Evolutionary conservation across 495 filamentous ascomycete genomes (phyloP), one percentile per base, ranked within the genome.

Genomic region (Lasiosphaeria ovina): DNA sequence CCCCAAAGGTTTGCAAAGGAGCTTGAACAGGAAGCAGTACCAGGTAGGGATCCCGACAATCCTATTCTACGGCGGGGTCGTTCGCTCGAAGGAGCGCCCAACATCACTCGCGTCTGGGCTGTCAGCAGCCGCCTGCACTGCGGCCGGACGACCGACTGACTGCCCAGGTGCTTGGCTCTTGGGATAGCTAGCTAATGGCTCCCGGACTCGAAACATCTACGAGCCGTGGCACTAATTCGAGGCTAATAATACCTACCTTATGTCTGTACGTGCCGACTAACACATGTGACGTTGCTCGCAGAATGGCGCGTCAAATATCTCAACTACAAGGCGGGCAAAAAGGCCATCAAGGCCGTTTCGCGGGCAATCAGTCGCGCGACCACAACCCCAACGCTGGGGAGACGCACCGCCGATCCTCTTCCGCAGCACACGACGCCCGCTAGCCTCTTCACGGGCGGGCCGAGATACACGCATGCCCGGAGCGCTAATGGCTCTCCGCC

Each of bases 261-360:
- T 24, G 24, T 24, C 24, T 24, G 24, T 24, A 24, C 24, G 24
- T 24, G 24, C 24, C 24, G 24, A 24, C 53, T 55, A 54, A 54
- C 38, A 42, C 38, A 47, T 47, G 44, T 24, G 7, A 4, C 9
- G 53, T 32, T 35, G 11, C 11, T 38, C 36, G 6, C 61, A 78
- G 92, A 97, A 82, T 97, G 92, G 92, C 84, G 88, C 64, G 85
- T 83, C 63, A 95, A 96, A 73, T 97, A 96, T 74, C 81, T 97
- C 59, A 85, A 96, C 76, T 97, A 97, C 79, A 95, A 92, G 81
- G 88, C 85, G 50, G 92, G 90, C 35, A 97, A 97, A 74, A 96
- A 96, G 76, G 88, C 90, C 71, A 79, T 97, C 72, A 96, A 94
- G 72, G 84, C 85, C 35, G 82, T 95, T 53, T 72, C 82, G n/a